These are phyloP conservation scores for Aspergillus udagawae DNA, from an alignment of 2,329 filamentous ascomycete species.

Conservation along the genomic window DNA sequence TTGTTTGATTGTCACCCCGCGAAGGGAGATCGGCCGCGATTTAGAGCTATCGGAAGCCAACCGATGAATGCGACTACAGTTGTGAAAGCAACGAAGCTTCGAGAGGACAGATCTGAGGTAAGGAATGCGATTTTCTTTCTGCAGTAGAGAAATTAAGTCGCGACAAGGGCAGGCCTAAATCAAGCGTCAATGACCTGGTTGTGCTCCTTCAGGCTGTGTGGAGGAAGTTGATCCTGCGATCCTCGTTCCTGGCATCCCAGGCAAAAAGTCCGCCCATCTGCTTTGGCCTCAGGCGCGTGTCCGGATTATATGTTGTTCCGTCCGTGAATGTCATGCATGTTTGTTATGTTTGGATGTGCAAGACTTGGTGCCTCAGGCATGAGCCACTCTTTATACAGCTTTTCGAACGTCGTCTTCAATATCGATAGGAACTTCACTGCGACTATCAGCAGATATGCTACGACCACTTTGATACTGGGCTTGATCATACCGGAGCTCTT, in stretches of 20 bases:
- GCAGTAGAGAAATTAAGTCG: slow-evolving; percentile 3
- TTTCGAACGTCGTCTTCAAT: neutral
- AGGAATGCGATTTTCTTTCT: slow-evolving; percentile 4
- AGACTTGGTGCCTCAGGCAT: neutral
- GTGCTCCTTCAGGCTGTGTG: slow-evolving; percentile 10
- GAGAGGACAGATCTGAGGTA: slow-evolving; percentile 1
- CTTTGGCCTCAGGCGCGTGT: slow-evolving; percentile 19
- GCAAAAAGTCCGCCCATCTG: slow-evolving; percentile 20
- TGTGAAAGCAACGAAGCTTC: slow-evolving; percentile 8
- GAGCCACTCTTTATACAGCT: neutral
- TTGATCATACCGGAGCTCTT: neutral
- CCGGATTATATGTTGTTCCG: slow-evolving; percentile 15
- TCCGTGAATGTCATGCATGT: neutral
- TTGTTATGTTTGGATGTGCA: neutral
- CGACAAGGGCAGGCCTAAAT: slow-evolving; percentile 4
- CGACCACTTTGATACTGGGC: neutral
- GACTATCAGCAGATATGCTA: neutral
- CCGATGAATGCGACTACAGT: slow-evolving; percentile 14
- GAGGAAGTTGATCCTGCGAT: slow-evolving; percentile 8
- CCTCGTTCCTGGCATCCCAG: slow-evolving; percentile 9
- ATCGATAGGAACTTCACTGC: neutral
- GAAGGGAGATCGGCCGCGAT: slow-evolving; percentile 10
- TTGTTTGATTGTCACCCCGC: neutral
- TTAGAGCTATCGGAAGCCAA: slow-evolving; percentile 14
- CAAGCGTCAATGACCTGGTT: slow-evolving; percentile 15